phyloP scores from a whole-genome alignment of 495 filamentous ascomycete species.

The Lasiosphaeria ovina region DNA sequence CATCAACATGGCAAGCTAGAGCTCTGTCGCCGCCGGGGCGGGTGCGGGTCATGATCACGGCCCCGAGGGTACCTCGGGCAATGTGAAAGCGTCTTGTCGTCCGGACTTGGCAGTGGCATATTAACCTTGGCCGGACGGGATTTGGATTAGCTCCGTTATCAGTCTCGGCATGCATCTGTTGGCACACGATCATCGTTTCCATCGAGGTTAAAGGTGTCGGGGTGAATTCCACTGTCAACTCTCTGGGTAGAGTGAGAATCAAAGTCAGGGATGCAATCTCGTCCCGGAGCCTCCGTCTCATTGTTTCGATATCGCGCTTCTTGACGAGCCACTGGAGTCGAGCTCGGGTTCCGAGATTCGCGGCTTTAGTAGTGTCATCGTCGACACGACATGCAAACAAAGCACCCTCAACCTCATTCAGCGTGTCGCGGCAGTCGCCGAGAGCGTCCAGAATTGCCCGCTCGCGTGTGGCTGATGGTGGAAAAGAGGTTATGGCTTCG shows the following conservation, averaged over 20 bases:
- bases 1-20: background rate
- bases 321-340: background rate
- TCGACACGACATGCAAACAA: background rate
- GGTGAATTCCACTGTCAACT: no score
- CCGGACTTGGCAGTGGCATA: background rate
- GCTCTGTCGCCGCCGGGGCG: background rate
- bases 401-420: background rate
- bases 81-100: background rate
- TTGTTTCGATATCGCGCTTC: background rate
- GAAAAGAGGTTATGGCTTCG: background rate
- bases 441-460: background rate
- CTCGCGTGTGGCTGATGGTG: background rate
- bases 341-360: background rate
- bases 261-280: background rate
- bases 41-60: background rate
- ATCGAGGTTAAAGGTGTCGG: no score
- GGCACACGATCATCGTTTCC: no score
- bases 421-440: background rate
- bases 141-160: no score
- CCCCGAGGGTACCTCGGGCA: background rate
- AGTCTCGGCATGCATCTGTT: no score
- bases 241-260: background rate
- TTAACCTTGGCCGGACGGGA: no score
- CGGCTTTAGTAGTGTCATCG: background rate
- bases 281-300: background rate